These are phyloP conservation scores for Citrus mangshanensis DNA, from an alignment of 345 rosid species.

Conservation along the genomic window DNA sequence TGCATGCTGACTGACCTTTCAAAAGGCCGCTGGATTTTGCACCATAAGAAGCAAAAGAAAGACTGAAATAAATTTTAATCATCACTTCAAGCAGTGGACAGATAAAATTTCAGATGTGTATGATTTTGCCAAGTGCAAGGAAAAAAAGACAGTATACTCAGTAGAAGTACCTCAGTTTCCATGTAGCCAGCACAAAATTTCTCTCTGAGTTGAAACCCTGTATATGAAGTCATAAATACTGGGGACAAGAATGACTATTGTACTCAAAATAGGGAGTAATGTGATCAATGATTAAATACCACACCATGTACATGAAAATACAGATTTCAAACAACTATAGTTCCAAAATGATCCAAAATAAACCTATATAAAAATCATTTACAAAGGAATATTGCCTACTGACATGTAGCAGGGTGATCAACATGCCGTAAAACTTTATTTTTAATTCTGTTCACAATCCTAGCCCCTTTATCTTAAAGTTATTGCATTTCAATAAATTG, in stretches of 20 bases:
- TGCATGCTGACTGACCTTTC: too few species aligned
- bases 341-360: not conserved
- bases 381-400: not conserved
- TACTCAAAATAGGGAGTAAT: not conserved
- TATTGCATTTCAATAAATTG: too few species aligned
- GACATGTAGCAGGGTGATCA: not conserved
- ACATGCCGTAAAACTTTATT: not conserved
- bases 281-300: not conserved
- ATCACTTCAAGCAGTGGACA: not conserved
- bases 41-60: too few species aligned
- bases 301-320: not conserved
- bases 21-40: too few species aligned
- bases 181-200: constrained; percentile 49
- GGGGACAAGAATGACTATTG: too few species aligned
- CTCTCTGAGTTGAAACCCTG: constrained; percentile 37
- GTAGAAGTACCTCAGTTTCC: constrained; percentile 70
- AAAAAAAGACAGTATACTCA: not conserved
- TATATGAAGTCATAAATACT: constrained; percentile 5
- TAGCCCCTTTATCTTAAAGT: too few species aligned
- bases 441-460: too few species aligned
- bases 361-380: not conserved
- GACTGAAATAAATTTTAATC: too few species aligned
- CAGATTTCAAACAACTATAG: not conserved
- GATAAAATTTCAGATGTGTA: not conserved
- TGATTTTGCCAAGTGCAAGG: not conserved